Evolutionary conservation across 2,329 filamentous ascomycete genomes (phyloP).

Genomic region (Penicillium sp.): DNA sequence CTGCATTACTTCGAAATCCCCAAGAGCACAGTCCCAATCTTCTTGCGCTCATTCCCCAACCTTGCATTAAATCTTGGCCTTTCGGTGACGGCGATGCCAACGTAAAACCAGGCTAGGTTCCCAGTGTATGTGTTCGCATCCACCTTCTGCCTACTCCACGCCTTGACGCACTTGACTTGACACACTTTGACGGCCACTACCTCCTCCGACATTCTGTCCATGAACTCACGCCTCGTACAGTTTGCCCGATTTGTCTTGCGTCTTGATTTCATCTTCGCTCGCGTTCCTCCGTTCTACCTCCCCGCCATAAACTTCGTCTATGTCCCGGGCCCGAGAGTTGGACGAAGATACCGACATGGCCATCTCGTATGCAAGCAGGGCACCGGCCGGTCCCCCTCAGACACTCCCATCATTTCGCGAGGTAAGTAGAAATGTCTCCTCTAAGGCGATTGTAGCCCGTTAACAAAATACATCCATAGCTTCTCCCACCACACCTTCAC

Average conservation of each 20-base stretch:
- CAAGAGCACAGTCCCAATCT: slow-evolving; percentile 19
- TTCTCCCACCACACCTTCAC: slow-evolving; percentile 45
- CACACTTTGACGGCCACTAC: background rate
- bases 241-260: background rate
- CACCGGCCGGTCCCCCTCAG: slow-evolving; percentile 36
- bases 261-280: background rate
- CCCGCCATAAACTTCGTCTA: slow-evolving; percentile 29
- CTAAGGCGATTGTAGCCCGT: background rate
- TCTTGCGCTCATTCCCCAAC: slow-evolving; percentile 25
- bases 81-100: slow-evolving; percentile 22
- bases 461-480: slow-evolving; percentile 27
- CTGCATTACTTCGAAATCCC: slow-evolving; percentile 26
- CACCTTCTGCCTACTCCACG: background rate
- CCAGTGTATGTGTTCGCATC: slow-evolving; percentile 22
- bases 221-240: slow-evolving; percentile 1
- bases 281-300: background rate
- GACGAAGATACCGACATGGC: slow-evolving; percentile 42
- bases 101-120: slow-evolving; percentile 26
- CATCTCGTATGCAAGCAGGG: slow-evolving; percentile 41
- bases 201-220: background rate
- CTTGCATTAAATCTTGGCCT: slow-evolving; percentile 30
- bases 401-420: slow-evolving; percentile 43
- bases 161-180: background rate
- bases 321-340: slow-evolving; percentile 38
- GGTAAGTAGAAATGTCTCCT: slow-evolving; percentile 25